These are phyloP conservation scores for Tremella fuciformis DNA, from an alignment of 768 basidiomycete genomes.

Conservation along the genomic window DNA sequence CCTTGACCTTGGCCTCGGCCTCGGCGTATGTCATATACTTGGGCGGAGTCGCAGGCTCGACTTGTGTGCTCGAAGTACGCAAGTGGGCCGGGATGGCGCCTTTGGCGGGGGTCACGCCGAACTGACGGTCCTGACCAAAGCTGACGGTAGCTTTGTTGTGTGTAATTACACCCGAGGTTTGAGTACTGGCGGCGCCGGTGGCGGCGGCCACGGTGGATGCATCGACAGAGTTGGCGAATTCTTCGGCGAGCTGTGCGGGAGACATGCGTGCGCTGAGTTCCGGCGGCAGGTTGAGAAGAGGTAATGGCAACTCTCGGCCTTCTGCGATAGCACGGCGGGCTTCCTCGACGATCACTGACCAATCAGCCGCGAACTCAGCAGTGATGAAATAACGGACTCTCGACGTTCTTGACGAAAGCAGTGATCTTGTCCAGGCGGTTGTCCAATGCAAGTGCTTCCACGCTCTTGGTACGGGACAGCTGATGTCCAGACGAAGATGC, in stretches of 20 bases:
- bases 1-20: slow-evolving; percentile 29
- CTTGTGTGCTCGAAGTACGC: slow-evolving; percentile 35
- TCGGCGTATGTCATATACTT: slow-evolving; percentile 41
- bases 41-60: slow-evolving; percentile 46
- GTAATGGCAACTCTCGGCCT: slow-evolving; percentile 36
- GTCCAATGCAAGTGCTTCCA: slow-evolving; percentile 27
- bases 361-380: background rate
- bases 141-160: background rate
- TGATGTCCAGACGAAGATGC: background rate
- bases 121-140: slow-evolving; percentile 6
- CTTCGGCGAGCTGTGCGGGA: background rate
- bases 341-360: slow-evolving; percentile 38
- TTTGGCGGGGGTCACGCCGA: slow-evolving; percentile 36
- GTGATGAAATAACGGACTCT: background rate
- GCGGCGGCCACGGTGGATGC: background rate
- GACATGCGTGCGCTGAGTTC: slow-evolving; percentile 1
- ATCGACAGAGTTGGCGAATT: background rate
- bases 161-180: background rate
- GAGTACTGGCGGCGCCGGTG: background rate
- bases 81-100: slow-evolving; percentile 28
- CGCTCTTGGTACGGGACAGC: slow-evolving; percentile 10
- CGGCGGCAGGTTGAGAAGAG: slow-evolving; percentile 22
- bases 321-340: slow-evolving; percentile 45
- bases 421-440: slow-evolving; percentile 22
- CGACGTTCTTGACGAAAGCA: slow-evolving; percentile 20